phyloP scores from a whole-genome alignment of 768 basidiomycete genomes.

The Butyriboletus loyo region DNA sequence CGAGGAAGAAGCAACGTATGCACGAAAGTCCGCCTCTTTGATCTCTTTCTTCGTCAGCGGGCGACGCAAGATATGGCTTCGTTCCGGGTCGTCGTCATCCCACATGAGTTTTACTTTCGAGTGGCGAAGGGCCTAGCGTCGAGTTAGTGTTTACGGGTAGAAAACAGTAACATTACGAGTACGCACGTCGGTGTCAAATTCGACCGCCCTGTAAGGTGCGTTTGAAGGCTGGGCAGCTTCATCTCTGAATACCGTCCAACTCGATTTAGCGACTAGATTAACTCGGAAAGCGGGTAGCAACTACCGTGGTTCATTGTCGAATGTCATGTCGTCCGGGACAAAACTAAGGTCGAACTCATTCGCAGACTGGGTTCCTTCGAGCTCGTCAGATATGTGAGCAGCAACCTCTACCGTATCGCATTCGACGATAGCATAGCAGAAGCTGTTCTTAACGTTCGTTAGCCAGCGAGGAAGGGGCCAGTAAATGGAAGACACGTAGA shows the following conservation, averaged over 20 bases:
- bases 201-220: constrained; percentile 65
- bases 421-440: constrained; percentile 92
- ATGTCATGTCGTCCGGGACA: constrained; percentile 85
- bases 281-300: background rate
- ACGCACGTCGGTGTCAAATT: constrained; percentile 91
- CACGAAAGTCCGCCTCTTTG: constrained; percentile 86
- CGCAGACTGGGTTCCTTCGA: constrained; percentile 95
- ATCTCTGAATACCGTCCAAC: constrained; percentile 51
- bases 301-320: constrained; percentile 76
- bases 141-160: background rate
- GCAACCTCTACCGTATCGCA: constrained; percentile 80
- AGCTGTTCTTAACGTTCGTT: constrained; percentile 47
- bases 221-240: constrained; percentile 70
- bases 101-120: constrained; percentile 98
- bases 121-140: constrained; percentile 81
- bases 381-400: constrained; percentile 74
- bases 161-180: no score
- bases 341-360: constrained; percentile 95
- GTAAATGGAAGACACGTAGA: background rate
- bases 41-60: constrained; percentile 79
- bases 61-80: constrained; percentile 76
- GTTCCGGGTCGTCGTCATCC: constrained; percentile 96
- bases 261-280: background rate
- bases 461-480: background rate
- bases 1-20: constrained; percentile 68